Conservation (phyloP, 2,329 filamentous ascomycete species). For the Aphanoascus verrucosus region DNA sequence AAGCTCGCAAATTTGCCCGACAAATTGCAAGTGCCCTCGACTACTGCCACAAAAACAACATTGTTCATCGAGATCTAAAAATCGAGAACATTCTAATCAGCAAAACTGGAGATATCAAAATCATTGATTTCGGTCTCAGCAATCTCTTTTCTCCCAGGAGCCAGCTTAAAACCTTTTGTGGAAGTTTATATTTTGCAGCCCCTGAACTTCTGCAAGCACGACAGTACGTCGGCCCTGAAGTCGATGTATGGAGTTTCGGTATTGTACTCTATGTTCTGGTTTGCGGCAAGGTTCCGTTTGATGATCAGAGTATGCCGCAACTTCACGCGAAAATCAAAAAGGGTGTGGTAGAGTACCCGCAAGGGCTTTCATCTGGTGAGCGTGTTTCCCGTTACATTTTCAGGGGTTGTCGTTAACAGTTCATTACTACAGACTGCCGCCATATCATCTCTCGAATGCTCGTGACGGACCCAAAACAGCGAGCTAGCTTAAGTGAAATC, state of each 20-base stretch:
- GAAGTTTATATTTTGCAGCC: conserved; percentile 93
- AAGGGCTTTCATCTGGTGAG: conserved; percentile 80
- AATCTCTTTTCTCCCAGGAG: conserved; percentile 82
- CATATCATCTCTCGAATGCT: conserved; percentile 90
- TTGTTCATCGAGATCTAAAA: conserved; percentile 93
- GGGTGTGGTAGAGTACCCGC: conserved; percentile 87
- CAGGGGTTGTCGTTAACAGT: conserved; percentile 12
- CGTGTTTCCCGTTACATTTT: conserved; percentile 13
- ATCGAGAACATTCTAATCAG: conserved; percentile 99
- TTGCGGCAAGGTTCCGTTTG: conserved; percentile 95
- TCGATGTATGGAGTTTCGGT: conserved; percentile 97
- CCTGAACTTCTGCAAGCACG: conserved; percentile 88
- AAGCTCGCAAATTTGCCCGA: conserved; percentile 91
- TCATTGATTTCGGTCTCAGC: conserved; percentile 96
- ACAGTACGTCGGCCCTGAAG: conserved; percentile 90
- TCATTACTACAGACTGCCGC: conserved; percentile 61
- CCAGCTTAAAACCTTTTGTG: conserved; percentile 92
- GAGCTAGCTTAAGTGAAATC: conserved; percentile 80
- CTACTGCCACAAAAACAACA: conserved; percentile 96
- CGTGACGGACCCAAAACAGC: conserved; percentile 79
- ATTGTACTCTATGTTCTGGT: conserved; percentile 96
- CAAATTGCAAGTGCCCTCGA: conserved; percentile 95
- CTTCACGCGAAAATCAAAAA: conserved; percentile 98
- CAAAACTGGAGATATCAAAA: conserved; percentile 98
- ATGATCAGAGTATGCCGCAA: conserved; percentile 98